Base-by-base conservation (phyloP, 305 asterid genomes). In the Ajuga reptans region DNA sequence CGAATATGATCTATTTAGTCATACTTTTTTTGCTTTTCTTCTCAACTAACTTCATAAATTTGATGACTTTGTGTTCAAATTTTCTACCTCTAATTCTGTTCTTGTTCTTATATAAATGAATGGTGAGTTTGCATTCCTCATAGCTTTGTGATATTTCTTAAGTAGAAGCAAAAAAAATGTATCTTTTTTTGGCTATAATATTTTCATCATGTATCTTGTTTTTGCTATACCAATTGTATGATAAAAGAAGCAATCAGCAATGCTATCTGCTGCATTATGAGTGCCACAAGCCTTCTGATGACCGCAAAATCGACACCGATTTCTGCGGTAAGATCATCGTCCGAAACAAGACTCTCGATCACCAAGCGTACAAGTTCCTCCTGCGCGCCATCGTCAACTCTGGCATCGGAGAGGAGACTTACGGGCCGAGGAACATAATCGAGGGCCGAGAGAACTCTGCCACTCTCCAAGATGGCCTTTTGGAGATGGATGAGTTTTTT, bases 341-440 rank as follows among this genome's bases (percentile, higher is more conserved):
- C 34, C 68, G 84, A n/a, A 77, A 82, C 84, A 69, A 72, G 31
- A 74, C 74, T 45, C 84, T 79, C 0, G 80, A 77, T 9, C 64
- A 29, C 60, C 58, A 36, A 0, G 80, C 77, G 61, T 37, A 76
- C 73, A 66, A 78, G 42, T 79, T 82, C 34, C 77, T 79, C 3
- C 33, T 82, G 12, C 72, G 77, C 16, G 75, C 78, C 58, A 72
- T 79, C 18, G 84, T 82, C 53, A 77, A 45, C 10, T 82, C 83
- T 0, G 85, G 85, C 14, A 78, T 81, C 49, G 85, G 85, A 1
- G 85, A 78, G 66, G 73, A 75, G 33, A 82, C 82, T 5, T 81
- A 76, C 56, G 72, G 66, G 34, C 86, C 86, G 12, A 36, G 81
- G 16, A 81, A 78, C 75, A 68, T 81, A 31, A 58, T 81, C 6